phyloP scores from a whole-genome alignment of 208 protist genomes.

The Acanthamoeba lenticulata region DNA sequence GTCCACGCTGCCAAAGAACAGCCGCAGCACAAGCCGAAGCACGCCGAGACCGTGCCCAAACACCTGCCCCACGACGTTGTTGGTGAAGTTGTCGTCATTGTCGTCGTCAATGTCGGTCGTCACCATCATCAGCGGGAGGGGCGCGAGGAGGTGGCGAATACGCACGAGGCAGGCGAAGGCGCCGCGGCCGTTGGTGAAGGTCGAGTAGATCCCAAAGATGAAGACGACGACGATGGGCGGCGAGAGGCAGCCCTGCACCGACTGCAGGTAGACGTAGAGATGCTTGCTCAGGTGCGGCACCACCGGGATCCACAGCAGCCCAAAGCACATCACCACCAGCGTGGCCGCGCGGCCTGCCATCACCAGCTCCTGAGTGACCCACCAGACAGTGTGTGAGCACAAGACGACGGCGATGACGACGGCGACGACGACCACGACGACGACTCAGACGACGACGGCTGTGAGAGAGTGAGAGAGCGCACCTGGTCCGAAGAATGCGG shows the following conservation, averaged over 20 bases:
- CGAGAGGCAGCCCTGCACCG: conserved; percentile 42
- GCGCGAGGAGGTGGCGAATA: no score
- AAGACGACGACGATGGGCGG: conserved; percentile 45
- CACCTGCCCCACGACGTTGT: background rate
- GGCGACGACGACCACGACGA: no score
- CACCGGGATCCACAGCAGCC: conserved; percentile 60
- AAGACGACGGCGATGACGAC: no score
- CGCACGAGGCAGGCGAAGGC: conserved; percentile 46
- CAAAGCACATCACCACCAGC: background rate
- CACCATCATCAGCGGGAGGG: no score
- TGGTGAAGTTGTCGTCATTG: no score
- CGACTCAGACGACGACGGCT: background rate
- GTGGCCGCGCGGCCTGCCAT: conserved; percentile 6
- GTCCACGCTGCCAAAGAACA: background rate
- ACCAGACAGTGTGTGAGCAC: no score
- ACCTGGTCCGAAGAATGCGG: conserved; percentile 28
- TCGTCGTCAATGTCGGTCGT: no score
- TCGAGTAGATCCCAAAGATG: conserved; percentile 24
- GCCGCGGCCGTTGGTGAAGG: conserved; percentile 18
- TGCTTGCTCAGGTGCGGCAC: conserved; percentile 53
- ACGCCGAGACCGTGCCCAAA: conserved; percentile 4
- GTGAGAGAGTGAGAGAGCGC: background rate
- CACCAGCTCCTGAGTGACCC: conserved; percentile 4
- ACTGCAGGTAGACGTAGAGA: conserved; percentile 63
- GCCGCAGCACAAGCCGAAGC: conserved; percentile 10